phyloP scores from a whole-genome alignment of 371 early-diverging fungal genomes.

The Coemansia sp. region DNA sequence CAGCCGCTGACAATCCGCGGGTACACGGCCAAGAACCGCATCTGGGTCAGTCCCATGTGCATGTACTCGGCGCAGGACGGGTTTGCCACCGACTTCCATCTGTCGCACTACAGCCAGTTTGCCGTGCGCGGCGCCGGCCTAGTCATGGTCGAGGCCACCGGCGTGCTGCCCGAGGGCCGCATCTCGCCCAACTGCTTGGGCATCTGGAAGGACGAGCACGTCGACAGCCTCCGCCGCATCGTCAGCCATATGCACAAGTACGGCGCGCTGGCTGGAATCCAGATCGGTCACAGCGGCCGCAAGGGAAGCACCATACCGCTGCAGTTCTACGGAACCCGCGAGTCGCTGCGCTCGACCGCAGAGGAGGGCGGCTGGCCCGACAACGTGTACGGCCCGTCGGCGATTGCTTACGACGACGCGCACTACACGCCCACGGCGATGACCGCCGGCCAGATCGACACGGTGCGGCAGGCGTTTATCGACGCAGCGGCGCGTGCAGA shows the following conservation, averaged over 20 bases:
- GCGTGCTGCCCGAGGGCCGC: constrained; percentile 71
- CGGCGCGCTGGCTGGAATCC: constrained; percentile 66
- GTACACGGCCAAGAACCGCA: constrained; percentile 67
- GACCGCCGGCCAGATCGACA: constrained; percentile 62
- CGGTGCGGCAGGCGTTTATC: constrained; percentile 61
- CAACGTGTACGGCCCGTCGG: constrained; percentile 71
- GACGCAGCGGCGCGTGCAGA: constrained; percentile 71
- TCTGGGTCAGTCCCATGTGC: constrained; percentile 83
- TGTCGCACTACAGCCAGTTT: constrained; percentile 69
- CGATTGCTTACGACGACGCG: constrained; percentile 55
- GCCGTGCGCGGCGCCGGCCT: constrained; percentile 75
- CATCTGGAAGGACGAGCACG: constrained; percentile 77
- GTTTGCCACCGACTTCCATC: constrained; percentile 60
- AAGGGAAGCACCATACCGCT: constrained; percentile 67
- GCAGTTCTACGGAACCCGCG: constrained; percentile 38
- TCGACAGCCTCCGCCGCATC: constrained; percentile 60
- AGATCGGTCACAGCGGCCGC: constrained; percentile 82
- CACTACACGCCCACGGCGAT: constrained; percentile 63
- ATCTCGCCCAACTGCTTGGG: constrained; percentile 76
- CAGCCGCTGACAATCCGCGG: constrained; percentile 63
- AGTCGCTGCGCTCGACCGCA: constrained; percentile 41
- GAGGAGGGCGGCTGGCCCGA: constrained; percentile 77
- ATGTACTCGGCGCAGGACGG: constrained; percentile 67
- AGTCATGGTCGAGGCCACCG: constrained; percentile 78
- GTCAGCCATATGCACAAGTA: constrained; percentile 65